Percentiles rank a stretch among this genome's conserved stretches.
phyloP scores from a whole-genome alignment of 306 rosid species.

The Corylus heterophylla region DNA sequence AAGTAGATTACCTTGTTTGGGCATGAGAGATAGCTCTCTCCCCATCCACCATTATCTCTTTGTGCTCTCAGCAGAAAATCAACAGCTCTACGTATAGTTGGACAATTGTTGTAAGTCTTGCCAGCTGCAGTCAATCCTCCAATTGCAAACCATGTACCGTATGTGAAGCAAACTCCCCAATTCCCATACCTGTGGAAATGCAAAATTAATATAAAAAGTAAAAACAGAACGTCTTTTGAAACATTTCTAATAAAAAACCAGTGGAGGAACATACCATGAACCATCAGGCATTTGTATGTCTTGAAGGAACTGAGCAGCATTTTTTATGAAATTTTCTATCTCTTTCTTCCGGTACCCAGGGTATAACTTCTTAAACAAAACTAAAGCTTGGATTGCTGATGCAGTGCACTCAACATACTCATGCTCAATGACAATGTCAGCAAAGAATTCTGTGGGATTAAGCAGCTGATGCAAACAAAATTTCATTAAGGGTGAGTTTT shows the following conservation, averaged over 20 bases:
- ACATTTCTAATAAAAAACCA: not conserved
- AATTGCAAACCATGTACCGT: constrained; percentile 66
- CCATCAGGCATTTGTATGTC: constrained; percentile 43
- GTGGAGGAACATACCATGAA: constrained; percentile 31
- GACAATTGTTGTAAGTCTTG: constrained; percentile 44
- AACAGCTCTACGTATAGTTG: constrained; percentile 50
- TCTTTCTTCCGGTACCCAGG: constrained; percentile 48
- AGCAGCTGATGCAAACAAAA: not conserved
- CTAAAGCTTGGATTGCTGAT: constrained; percentile 40
- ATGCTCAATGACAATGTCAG: constrained; percentile 46
- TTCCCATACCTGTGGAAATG: constrained; percentile 39
- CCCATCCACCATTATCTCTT: constrained; percentile 71
- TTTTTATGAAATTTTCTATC: constrained; percentile 36
- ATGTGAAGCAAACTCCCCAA: constrained; percentile 69
- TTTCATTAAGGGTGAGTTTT: not conserved
- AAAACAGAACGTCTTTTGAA: too few species aligned
- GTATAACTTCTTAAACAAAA: constrained; percentile 38
- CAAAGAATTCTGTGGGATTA: constrained; percentile 44
- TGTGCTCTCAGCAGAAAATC: constrained; percentile 52
- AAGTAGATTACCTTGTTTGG: constrained; percentile 39
- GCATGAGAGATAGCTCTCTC: constrained; percentile 63
- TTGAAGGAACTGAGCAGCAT: constrained; percentile 38
- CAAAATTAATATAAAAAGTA: not conserved
- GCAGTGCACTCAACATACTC: constrained; percentile 60
- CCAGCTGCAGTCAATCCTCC: constrained; percentile 64